Evolutionary conservation across 345 rosid species (phyloP).

Genomic region (Euclidium syriacum): DNA sequence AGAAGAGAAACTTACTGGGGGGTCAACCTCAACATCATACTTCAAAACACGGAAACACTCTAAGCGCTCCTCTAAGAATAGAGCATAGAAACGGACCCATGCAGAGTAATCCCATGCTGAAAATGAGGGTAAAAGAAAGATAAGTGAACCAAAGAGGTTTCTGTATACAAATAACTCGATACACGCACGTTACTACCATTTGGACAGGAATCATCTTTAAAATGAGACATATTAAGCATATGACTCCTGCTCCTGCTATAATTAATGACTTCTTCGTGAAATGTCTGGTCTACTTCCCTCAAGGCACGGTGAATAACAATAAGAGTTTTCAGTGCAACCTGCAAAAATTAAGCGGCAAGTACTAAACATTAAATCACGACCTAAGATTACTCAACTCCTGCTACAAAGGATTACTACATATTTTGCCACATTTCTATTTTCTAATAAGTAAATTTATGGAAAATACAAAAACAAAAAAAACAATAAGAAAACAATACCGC

Average conservation of each 20-base stretch:
- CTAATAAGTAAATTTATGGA: not conserved
- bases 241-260: conserved; percentile 89
- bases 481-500: conserved; percentile 49
- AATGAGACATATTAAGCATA: conserved; percentile 97
- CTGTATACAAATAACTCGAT: not conserved
- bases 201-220: conserved; percentile 96
- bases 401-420: not conserved
- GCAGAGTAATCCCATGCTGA: conserved; percentile 96
- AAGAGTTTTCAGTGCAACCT: conserved; percentile 96
- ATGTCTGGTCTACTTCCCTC: conserved; percentile 97
- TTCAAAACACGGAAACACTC: conserved; percentile 91
- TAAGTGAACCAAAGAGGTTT: conserved; percentile 12
- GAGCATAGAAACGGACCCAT: conserved; percentile 90
- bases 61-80: conserved; percentile 90
- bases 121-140: conserved; percentile 22
- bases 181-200: conserved; percentile 45
- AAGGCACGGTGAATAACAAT: conserved; percentile 90
- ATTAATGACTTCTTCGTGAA: conserved; percentile 91
- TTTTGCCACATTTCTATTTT: not conserved
- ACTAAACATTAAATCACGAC: not conserved
- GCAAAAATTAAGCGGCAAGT: conserved; percentile 7
- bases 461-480: not conserved
- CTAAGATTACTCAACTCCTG: not conserved
- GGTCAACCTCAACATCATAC: conserved; percentile 82
- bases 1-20: conserved; percentile 53